A percentile compares a stretch with the other conserved stretches of the same genome.
Conservation (phyloP, 805 yeast genomes). For the Candida fluviatilis region DNA sequence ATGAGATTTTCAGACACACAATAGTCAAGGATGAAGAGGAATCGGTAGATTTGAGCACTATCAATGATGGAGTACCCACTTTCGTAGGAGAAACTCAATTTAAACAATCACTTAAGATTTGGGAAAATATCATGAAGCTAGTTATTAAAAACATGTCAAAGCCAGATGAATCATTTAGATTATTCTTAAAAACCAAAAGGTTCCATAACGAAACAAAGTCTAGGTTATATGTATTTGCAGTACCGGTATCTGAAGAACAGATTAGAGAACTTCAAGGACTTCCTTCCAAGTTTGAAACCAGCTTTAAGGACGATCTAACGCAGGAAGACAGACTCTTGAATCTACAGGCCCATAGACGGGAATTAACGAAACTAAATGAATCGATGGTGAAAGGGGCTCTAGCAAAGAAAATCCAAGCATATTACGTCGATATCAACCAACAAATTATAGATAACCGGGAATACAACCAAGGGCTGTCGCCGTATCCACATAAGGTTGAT, state of each 20-base stretch:
- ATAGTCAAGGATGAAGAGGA: not conserved
- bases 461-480: conserved; percentile 12
- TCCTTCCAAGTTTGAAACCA: conserved; percentile 21
- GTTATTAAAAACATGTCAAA: conserved; percentile 23
- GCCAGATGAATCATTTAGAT: conserved; percentile 21
- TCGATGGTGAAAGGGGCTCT: conserved; percentile 10
- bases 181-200: conserved; percentile 15
- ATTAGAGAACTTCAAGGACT: conserved; percentile 21
- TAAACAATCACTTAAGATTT: conserved; percentile 50
- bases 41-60: conserved; percentile 6
- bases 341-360: conserved; percentile 19
- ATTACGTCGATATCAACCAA: conserved; percentile 17
- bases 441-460: conserved; percentile 15
- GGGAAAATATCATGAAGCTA: conserved; percentile 32
- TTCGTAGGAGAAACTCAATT: conserved; percentile 67
- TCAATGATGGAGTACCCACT: conserved; percentile 38
- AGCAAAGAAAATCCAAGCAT: conserved; percentile 16
- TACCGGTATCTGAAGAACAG: conserved; percentile 21
- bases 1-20: not conserved
- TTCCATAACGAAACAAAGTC: conserved; percentile 1
- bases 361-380: conserved; percentile 22
- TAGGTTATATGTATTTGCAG: conserved; percentile 24
- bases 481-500: conserved; percentile 18
- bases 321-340: conserved; percentile 19
- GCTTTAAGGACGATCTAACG: conserved; percentile 24